Percentiles rank a stretch among this genome's conserved stretches.
These are phyloP conservation scores for Breviolum minutum DNA, from an alignment of 73 alveolate species.

Conservation along the genomic window DNA sequence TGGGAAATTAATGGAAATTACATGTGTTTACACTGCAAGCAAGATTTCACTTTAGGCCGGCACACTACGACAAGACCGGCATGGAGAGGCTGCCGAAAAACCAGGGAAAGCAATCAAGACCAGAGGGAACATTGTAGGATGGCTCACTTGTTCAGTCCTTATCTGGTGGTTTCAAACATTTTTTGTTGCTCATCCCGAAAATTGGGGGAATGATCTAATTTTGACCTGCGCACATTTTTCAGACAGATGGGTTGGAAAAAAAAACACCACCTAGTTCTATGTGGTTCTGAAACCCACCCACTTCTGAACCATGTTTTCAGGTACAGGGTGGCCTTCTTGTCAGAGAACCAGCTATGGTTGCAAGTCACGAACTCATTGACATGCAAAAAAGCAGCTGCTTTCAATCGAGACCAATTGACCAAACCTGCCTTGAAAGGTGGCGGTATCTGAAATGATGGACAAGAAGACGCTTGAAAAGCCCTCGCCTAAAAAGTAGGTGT, in stretches of 20 bases:
- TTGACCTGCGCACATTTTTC: too few species aligned
- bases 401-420: not conserved
- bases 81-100: slow-evolving; percentile 27
- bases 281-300: too few species aligned
- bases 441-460: slow-evolving; percentile 92
- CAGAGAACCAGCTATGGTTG: slow-evolving; percentile 94
- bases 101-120: not conserved
- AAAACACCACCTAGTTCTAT: too few species aligned
- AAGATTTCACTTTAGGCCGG: slow-evolving; percentile 35
- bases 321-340: slow-evolving; percentile 87
- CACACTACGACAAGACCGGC: slow-evolving; percentile 93
- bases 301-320: not conserved
- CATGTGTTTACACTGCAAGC: not conserved
- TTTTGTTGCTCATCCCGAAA: too few species aligned
- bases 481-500: not conserved
- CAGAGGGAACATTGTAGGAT: too few species aligned
- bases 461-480: slow-evolving; percentile 73
- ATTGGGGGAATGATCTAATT: too few species aligned
- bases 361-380: not conserved
- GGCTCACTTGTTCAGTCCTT: too few species aligned
- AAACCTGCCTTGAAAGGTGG: not conserved
- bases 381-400: not conserved
- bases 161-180: too few species aligned
- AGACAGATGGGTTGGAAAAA: too few species aligned
- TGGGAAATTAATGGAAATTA: too few species aligned